Base-by-base conservation (phyloP, 768 basidiomycete genomes). In the Boletus rufocinnamomeus region DNA sequence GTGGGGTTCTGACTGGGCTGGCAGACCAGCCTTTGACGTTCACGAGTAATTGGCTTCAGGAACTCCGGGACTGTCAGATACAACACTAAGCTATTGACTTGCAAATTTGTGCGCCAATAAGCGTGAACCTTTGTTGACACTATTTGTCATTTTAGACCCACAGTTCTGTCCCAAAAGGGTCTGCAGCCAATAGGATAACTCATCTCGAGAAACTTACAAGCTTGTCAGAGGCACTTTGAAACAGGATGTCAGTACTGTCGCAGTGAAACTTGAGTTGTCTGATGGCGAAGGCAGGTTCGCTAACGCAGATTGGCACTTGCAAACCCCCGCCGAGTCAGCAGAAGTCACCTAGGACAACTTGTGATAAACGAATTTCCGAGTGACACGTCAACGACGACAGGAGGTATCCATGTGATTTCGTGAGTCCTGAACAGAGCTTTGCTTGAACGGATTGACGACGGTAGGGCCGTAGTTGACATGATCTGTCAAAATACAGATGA, bases 371-470 rank as follows among this genome's bases (percentile, higher is more conserved):
- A 17, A 37, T 19, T 38, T 38, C 37, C 37, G 16, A 8, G n/a
- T n/a, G 19, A 37, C 37, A 16, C 35, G 14, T 16, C 16, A 32
- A 32, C 0, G 32, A 32, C 32, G 32, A 32, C 11, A 2, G 13
- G 13, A 4, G 34, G 17, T n/a, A 19, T n/a, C 40, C 40, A 41
- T 41, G 40, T 21, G 16, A 21, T n/a, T 91, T 93, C 10, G 91
- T 93, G 62, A 95, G 79, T 95, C 93, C 58, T 77, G 72, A 11
- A 93, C 93, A 1, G 87, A 82, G 52, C 79, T 82, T 65, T 81
- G 77, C 69, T 81, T 83, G 84, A 95, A 95, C n/a, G 94, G 69
- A 50, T 85, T 77, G 53, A 95, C 64, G 50, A 38, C 7, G 17
- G 37, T 38, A 38, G 32, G 32, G 11, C 32, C 11, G 13, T 34